Evolutionary conservation across 768 basidiomycete genomes (phyloP).

Genomic region (Pleurotus ostreatus): DNA sequence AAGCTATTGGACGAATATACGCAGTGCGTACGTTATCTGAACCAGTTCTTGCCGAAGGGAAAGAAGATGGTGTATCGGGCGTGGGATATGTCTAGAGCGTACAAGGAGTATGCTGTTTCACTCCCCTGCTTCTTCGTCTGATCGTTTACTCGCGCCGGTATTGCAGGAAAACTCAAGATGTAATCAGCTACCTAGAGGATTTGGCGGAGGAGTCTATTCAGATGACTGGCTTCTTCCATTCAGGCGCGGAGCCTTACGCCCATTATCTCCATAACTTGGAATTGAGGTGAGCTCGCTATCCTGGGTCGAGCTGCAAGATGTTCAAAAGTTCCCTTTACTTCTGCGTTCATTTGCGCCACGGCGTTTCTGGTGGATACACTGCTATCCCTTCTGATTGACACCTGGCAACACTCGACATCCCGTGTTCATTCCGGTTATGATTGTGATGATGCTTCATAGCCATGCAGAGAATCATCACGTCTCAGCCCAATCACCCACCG

Average conservation of each 20-base stretch:
- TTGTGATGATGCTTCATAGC: neutral
- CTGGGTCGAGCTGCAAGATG: no score
- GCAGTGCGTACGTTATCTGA: constrained; percentile 88
- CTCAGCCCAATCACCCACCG: constrained; percentile 5
- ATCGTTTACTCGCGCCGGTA: neutral
- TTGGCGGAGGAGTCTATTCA: constrained; percentile 91
- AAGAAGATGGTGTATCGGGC: constrained; percentile 89
- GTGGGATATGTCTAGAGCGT: constrained; percentile 96
- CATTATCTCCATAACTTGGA: constrained; percentile 49
- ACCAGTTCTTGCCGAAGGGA: constrained; percentile 86
- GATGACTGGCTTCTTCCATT: constrained; percentile 93
- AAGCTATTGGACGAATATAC: constrained; percentile 90
- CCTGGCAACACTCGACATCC: neutral
- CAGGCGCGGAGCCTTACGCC: constrained; percentile 81
- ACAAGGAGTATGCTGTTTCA: constrained; percentile 68
- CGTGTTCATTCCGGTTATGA: neutral
- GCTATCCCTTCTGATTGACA: neutral
- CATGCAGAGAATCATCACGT: neutral
- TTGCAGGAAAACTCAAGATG: constrained; percentile 86
- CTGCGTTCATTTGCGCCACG: neutral
- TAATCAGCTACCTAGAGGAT: constrained; percentile 92
- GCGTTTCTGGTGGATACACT: neutral
- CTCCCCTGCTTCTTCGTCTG: neutral
- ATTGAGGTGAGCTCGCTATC: neutral
- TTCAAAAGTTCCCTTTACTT: no score